Percentiles rank a stretch among this genome's conserved stretches.
Evolutionary conservation across 2,329 filamentous ascomycete species (phyloP).

Genomic region (Raffaelea arxii): DNA sequence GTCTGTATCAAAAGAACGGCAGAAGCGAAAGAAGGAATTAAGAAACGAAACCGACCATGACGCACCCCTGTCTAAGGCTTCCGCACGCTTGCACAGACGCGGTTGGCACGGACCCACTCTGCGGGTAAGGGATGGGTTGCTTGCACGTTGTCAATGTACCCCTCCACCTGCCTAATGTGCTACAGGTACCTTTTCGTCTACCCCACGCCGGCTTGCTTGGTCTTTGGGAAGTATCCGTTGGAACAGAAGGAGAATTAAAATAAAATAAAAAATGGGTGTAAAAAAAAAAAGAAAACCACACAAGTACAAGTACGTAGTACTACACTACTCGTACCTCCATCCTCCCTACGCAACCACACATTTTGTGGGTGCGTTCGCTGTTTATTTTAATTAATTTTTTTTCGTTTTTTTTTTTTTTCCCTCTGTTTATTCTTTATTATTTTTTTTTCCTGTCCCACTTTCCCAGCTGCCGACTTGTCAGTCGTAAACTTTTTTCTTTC

Average conservation of each 20-base stretch:
- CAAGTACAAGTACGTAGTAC: too few relatives aligned
- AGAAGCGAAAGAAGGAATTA: constrained; percentile 4
- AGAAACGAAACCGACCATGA: constrained; percentile 6
- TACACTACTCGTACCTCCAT: too few relatives aligned
- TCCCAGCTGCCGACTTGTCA: not conserved
- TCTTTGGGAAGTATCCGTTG: constrained; percentile 2
- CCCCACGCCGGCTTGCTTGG: constrained; percentile 9
- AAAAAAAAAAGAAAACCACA: not conserved
- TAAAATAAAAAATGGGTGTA: not conserved
- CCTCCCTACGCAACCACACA: too few relatives aligned
- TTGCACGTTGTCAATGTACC: constrained; percentile 6
- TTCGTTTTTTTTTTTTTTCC: not conserved
- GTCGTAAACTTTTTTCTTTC: not conserved
- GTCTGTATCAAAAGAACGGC: not conserved
- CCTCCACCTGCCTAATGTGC: not conserved
- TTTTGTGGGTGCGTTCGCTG: not conserved
- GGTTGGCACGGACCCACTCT: constrained; percentile 15
- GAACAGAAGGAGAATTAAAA: not conserved
- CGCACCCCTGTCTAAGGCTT: constrained; percentile 13
- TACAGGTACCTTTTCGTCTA: constrained; percentile 3
- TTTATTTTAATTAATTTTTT: not conserved
- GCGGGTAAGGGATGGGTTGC: constrained; percentile 12
- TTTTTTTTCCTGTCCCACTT: not conserved
- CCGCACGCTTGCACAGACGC: constrained; percentile 16
- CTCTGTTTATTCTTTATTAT: too few relatives aligned